Conservation (phyloP, 1,284 basidiomycete genomes). For the Sporisorium scitamineum region DNA sequence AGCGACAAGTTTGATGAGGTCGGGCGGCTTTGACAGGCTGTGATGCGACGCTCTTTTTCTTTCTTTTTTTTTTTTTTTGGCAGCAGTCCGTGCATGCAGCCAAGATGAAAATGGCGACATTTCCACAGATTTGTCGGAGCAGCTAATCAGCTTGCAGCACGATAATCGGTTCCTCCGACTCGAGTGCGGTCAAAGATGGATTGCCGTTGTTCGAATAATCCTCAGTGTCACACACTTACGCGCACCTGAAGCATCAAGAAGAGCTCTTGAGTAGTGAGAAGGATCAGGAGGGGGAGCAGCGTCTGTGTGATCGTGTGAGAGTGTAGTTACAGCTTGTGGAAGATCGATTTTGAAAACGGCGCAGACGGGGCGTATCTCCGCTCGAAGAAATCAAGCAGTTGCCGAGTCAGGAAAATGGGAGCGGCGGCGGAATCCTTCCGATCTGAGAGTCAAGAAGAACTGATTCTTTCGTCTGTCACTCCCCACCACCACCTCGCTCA, state of each 20-base stretch:
- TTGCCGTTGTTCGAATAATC: slow-evolving; percentile 2
- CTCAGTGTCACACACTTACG: background rate
- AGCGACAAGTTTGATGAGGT: background rate
- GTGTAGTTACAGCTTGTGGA: background rate
- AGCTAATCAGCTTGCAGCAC: slow-evolving; percentile 4
- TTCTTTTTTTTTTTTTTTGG: no score
- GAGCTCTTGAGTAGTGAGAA: background rate
- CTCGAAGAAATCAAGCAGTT: background rate
- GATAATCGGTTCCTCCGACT: background rate
- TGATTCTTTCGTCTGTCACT: background rate
- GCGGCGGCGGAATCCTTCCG: background rate
- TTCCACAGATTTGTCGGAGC: background rate
- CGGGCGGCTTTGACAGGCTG: background rate
- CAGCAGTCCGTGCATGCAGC: slow-evolving; percentile 2
- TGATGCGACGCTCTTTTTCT: no score
- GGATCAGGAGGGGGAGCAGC: background rate
- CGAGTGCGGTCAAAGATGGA: background rate
- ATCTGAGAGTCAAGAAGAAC: background rate
- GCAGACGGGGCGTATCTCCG: slow-evolving; percentile 2
- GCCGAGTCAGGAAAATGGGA: background rate
- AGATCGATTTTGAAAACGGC: slow-evolving; percentile 3
- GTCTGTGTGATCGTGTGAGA: background rate
- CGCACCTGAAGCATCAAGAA: background rate
- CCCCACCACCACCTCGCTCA: background rate
- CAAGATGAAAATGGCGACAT: slow-evolving; percentile 2